A percentile compares a stretch with the other conserved stretches of the same genome.
Conservation (phyloP, 257 asterid genomes). For the Lavandula angustifolia region DNA sequence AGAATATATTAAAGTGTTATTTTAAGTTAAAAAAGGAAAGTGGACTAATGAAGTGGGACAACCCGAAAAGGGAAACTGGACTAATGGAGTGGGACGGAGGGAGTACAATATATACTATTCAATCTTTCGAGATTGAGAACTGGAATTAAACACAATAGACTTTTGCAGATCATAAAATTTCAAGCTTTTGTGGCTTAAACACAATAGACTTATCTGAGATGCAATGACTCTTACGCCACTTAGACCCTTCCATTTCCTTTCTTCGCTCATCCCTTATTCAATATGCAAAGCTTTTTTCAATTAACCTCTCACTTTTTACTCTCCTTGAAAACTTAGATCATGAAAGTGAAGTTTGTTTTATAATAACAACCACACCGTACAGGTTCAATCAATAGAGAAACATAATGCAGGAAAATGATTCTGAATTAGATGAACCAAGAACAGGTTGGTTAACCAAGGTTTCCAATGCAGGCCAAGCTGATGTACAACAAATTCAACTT, state of each 20-base stretch:
- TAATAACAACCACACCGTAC: not conserved
- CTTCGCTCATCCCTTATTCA: not conserved
- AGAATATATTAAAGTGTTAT: too few relatives aligned
- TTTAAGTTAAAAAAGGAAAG: too few relatives aligned
- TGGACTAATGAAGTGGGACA: too few relatives aligned
- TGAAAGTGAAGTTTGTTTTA: not conserved
- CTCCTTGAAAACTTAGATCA: not conserved
- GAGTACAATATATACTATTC: not conserved
- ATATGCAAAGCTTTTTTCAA: not conserved
- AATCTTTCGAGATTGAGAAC: not conserved
- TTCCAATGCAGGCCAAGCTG: not conserved
- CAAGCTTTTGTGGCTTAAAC: not conserved
- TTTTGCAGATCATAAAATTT: not conserved
- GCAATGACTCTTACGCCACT: not conserved
- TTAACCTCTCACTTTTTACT: not conserved
- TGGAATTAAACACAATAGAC: too few relatives aligned
- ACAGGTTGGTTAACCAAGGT: not conserved
- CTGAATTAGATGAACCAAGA: not conserved
- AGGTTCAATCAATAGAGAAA: not conserved
- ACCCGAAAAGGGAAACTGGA: too few relatives aligned
- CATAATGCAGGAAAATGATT: not conserved
- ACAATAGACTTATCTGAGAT: not conserved
- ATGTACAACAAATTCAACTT: constrained; percentile 6
- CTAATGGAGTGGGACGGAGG: too few relatives aligned
- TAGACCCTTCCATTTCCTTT: not conserved